phyloP scores from a whole-genome alignment of 306 rosid genomes.

The Castanopsis chinensis region DNA sequence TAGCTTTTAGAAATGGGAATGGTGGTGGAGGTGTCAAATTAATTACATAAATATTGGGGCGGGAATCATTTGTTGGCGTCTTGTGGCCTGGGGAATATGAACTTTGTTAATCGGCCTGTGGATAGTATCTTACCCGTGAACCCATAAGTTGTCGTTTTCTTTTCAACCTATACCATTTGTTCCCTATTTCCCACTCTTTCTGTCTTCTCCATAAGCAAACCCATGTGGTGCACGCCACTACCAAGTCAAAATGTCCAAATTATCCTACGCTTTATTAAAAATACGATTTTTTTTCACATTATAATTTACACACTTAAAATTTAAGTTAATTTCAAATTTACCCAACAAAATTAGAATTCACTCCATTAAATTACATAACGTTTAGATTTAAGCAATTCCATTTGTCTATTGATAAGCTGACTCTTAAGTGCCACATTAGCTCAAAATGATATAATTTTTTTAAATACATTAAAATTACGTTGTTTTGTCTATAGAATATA shows the following conservation, averaged over 20 bases:
- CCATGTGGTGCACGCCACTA: conserved; percentile 44
- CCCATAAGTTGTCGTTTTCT: conserved; percentile 58
- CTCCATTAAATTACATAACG: no score
- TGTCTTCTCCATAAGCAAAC: conserved; percentile 11
- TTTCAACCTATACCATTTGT: conserved; percentile 23
- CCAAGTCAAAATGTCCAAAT: neutral
- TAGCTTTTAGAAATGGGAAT: conserved; percentile 30
- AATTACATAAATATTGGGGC: neutral
- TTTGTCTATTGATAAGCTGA: no score
- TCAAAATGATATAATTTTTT: no score
- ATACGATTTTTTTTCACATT: no score
- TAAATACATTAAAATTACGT: no score
- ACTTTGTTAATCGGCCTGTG: conserved; percentile 13
- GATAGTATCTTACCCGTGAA: conserved; percentile 71
- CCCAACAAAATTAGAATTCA: no score
- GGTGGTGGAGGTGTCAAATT: neutral
- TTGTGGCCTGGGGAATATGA: conserved; percentile 15
- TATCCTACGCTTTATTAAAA: no score
- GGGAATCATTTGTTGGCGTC: conserved; percentile 25
- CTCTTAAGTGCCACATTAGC: no score
- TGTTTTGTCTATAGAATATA: no score
- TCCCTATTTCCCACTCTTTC: conserved; percentile 25
- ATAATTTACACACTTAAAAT: no score
- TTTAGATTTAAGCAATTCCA: no score
- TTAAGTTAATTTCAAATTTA: no score